phyloP scores from a whole-genome alignment of 805 yeast genomes.

The Metschnikowia drakensbergensis region DNA sequence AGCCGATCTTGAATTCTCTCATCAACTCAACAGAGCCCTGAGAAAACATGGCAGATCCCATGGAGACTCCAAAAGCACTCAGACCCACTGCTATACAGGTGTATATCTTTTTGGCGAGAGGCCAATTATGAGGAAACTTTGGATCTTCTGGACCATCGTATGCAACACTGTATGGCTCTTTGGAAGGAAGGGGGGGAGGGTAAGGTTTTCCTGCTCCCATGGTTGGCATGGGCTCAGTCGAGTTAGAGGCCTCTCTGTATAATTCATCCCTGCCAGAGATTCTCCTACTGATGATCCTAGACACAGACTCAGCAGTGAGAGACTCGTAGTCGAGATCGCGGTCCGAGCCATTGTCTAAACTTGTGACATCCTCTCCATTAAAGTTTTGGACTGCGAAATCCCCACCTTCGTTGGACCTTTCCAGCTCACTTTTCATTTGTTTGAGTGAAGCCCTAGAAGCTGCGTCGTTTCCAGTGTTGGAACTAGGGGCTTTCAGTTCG shows the following conservation, averaged over 20 bases:
- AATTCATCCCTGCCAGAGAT: slow-evolving; percentile 28
- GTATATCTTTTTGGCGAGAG: slow-evolving; percentile 27
- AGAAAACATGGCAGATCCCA: slow-evolving; percentile 84
- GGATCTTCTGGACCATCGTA: slow-evolving; percentile 82
- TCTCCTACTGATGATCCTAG: slow-evolving; percentile 16
- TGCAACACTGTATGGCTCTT: slow-evolving; percentile 57
- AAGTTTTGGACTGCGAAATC: slow-evolving; percentile 10
- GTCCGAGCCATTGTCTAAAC: not conserved
- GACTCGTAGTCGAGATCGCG: slow-evolving; percentile 12
- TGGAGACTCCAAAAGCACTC: slow-evolving; percentile 40
- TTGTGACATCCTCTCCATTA: slow-evolving; percentile 6
- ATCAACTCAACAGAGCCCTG: slow-evolving; percentile 51
- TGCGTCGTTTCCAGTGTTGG: not conserved
- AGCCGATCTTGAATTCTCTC: slow-evolving; percentile 54
- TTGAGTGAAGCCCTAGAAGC: slow-evolving; percentile 5
- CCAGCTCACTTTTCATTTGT: slow-evolving; percentile 9
- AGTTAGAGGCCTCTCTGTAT: slow-evolving; percentile 23
- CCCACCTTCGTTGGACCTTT: slow-evolving; percentile 8
- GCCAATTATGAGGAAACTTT: slow-evolving; percentile 76
- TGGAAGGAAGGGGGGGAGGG: slow-evolving; percentile 59
- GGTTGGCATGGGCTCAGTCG: slow-evolving; percentile 30
- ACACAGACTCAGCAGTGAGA: slow-evolving; percentile 12
- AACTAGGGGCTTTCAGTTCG: not conserved
- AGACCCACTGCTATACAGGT: slow-evolving; percentile 28
- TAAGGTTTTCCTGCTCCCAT: slow-evolving; percentile 68